Base-by-base conservation (phyloP, 148 eudicot species). In the Drosera capensis region DNA sequence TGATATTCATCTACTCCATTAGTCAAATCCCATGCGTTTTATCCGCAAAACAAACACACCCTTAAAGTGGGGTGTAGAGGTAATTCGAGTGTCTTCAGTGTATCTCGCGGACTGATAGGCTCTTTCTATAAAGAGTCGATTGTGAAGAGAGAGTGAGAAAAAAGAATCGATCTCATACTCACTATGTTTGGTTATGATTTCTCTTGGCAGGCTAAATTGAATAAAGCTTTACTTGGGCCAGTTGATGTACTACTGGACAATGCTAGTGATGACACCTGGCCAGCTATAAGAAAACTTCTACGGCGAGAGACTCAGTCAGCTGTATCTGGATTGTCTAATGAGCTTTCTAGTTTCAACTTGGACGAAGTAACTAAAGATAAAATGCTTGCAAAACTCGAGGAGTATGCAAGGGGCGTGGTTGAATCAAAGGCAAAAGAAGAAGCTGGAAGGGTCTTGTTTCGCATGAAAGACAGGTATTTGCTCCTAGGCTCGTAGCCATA, bases 161-260 rank as follows among this genome's bases (percentile, higher is more conserved):
- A n/a, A n/a, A n/a, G n/a, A n/a, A n/a, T n/a, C n/a, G n/a, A n/a
- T n/a, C n/a, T n/a, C n/a, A n/a, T n/a, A n/a, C n/a, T n/a, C n/a
- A n/a, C n/a, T 34, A 5, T 34, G 38, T 2, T n/a, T n/a, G n/a
- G n/a, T n/a, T n/a, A n/a, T n/a, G n/a, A n/a, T n/a, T n/a, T n/a
- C n/a, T n/a, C n/a, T 54, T 13, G 58, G 64, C 85, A 87, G 96
- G 69, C 56, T 45, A 82, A 73, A 70, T 52, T 90, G 57, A 78
- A 66, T 8, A 82, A 80, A 15, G 92, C 95, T 54, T 67, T 90
- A 45, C 57, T 72, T 34, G 99, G 72, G 55, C 95, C 99, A 5
- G 82, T 84, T 50, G 99, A 90, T 62, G 93, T 95, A 47, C 80
- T 90, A 53, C 71, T 90, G 69, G 95, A 90, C 60, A 84, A 78